Base-by-base conservation (phyloP, 352 stramenopile species). In the Phytophthora melonis region DNA sequence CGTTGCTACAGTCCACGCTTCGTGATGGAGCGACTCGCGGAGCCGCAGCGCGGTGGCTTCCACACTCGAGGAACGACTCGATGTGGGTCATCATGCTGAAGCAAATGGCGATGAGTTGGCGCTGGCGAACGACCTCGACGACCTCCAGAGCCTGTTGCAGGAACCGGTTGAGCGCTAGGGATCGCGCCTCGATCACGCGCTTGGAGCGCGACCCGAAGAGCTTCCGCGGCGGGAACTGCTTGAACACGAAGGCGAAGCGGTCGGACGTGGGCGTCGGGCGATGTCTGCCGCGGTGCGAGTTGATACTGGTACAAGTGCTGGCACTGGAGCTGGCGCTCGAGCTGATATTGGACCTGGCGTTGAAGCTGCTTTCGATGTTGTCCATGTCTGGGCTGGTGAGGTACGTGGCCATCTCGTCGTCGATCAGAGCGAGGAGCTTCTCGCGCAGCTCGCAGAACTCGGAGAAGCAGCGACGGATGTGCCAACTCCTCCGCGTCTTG, bases 371-470 rank as follows among this genome's bases (percentile, higher is more conserved):
- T 27, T 74, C 70, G 7, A 53, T 58, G 56, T 36, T 66, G 45
- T 78, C 66, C 14, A 70, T 45, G 11, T 74, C 70, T 3, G 52
- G 19, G 14, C 68, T 73, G 3, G 73, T 72, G 41, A 81, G 70
- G 56, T 81, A 78, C 39, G 25, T 49, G n/a, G 72, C 69, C 64
- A 74, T 81, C 18, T 77, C 59, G 47, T 83, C 77, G 25, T 91
- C 84, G 56, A 93, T 84, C 19, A 92, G 74, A 3, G 78, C 72
- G 39, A 92, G 61, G 62, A 94, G 80, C 50, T 90, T 87, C 32
- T 92, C 87, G 43, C 85, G 84, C 55, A 94, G 64, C 66, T 92
- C 87, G 39, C 83, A 88, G 58, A 94, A 94, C 49, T 94, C 87
- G 25, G 84, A 84, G 59, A 94, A 94, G 66, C 86, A 92, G 14